phyloP scores from a whole-genome alignment of 2,329 filamentous ascomycete genomes.

The Colletotrichum scovillei region DNA sequence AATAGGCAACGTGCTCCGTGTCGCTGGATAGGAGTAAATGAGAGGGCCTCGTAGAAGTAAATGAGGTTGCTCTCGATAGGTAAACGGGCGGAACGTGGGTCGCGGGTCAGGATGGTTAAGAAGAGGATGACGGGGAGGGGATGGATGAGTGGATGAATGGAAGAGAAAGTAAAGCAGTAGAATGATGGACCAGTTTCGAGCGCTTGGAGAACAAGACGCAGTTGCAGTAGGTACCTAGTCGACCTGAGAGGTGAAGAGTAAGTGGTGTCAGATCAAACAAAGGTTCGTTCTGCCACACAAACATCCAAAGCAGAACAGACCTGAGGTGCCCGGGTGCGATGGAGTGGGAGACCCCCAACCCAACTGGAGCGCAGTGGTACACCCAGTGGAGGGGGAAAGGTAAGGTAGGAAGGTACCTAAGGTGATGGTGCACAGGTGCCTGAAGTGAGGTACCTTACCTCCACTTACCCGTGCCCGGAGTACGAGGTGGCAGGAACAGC shows the following conservation, averaged over 20 bases:
- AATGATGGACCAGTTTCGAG: neutral
- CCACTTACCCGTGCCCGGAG: neutral
- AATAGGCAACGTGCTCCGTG: conserved; percentile 33
- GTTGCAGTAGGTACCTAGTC: neutral
- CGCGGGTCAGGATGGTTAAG: conserved; percentile 22
- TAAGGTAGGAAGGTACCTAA: neutral
- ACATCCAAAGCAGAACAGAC: conserved; percentile 1
- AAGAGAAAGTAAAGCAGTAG: neutral
- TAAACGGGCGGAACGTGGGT: conserved; percentile 26
- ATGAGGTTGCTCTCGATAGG: conserved; percentile 28
- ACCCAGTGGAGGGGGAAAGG: neutral
- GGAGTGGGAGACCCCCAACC: neutral
- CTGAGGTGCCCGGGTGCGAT: neutral
- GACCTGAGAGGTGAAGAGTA: conserved; percentile 6
- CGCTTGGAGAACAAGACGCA: conserved; percentile 11
- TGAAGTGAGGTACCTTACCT: neutral
- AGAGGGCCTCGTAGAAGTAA: conserved; percentile 20
- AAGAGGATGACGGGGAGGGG: conserved; percentile 4
- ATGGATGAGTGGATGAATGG: neutral
- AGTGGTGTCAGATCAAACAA: conserved; percentile 17
- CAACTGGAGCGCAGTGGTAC: neutral
- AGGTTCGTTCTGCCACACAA: conserved; percentile 12
- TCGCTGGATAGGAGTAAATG: conserved; percentile 26
- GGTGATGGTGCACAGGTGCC: neutral
- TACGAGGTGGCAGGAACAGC: conserved; percentile 1